Percentiles rank a stretch among this genome's conserved stretches.
These are phyloP conservation scores for Aphanocladium album DNA, from an alignment of 2,329 filamentous ascomycete genomes.

Conservation along the genomic window DNA sequence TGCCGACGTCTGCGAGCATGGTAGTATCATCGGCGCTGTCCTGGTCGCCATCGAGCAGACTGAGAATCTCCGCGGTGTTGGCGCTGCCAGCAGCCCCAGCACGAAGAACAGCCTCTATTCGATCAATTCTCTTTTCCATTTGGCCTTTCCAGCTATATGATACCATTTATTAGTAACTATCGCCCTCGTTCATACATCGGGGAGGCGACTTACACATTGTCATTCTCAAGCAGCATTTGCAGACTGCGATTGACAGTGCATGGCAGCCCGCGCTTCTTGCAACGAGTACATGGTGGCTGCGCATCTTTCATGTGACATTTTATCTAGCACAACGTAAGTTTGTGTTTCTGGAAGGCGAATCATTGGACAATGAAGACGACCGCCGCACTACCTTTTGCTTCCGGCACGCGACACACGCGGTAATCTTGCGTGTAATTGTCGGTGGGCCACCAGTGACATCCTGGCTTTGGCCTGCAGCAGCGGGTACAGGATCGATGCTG, in stretches of 20 bases:
- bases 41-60: conserved; percentile 3
- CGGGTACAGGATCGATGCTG: neutral
- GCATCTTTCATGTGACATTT: conserved; percentile 37
- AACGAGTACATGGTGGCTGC: conserved; percentile 33
- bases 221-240: conserved; percentile 36
- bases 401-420: conserved; percentile 34
- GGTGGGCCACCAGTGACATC: conserved; percentile 17
- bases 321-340: conserved; percentile 20
- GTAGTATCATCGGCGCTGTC: conserved; percentile 4
- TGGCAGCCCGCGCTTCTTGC: conserved; percentile 33
- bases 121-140: conserved; percentile 30
- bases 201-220: conserved; percentile 23
- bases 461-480: neutral
- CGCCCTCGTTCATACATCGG: neutral
- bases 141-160: conserved; percentile 32
- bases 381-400: conserved; percentile 28
- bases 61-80: neutral
- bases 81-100: conserved; percentile 19
- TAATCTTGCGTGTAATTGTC: conserved; percentile 29
- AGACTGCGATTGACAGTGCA: conserved; percentile 37
- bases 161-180: neutral
- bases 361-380: neutral
- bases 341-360: neutral
- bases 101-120: conserved; percentile 30
- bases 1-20: neutral